Percentiles rank a stretch among this genome's conserved stretches.
Evolutionary conservation across 495 filamentous ascomycete genomes (phyloP).

Genomic region (Neurospora sp.): DNA sequence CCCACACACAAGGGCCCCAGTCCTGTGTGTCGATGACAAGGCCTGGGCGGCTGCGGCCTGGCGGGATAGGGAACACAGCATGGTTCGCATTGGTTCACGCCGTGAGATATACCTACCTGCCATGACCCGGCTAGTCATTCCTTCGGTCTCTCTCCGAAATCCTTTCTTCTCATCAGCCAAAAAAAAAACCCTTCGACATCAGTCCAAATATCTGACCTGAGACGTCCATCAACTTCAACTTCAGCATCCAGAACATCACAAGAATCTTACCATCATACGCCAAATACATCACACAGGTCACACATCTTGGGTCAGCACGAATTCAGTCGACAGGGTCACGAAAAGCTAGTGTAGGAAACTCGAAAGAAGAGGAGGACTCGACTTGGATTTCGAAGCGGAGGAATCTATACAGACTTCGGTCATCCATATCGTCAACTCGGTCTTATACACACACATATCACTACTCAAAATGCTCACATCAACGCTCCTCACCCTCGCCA

Average conservation of each 20-base stretch:
- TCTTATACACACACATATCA: conserved; percentile 5
- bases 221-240: neutral
- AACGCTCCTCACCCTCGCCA: conserved; percentile 39
- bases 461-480: conserved; percentile 39
- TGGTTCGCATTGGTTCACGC: neutral
- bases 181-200: neutral
- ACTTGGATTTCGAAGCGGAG: neutral
- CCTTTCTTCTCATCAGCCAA: neutral
- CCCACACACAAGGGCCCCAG: conserved; percentile 1
- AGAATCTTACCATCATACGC: neutral
- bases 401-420: neutral
- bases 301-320: neutral
- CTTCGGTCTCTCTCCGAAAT: neutral
- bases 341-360: neutral
- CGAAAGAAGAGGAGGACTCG: neutral
- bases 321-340: neutral
- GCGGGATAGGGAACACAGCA: neutral
- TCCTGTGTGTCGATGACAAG: conserved; percentile 3
- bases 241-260: neutral
- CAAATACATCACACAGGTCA: neutral
- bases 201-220: neutral
- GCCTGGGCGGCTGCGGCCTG: neutral
- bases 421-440: neutral
- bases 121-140: neutral
- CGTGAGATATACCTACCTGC: neutral